Evolutionary conservation across 2,329 filamentous ascomycete genomes (phyloP).

Genomic region (Lasiodiplodia theobromae): DNA sequence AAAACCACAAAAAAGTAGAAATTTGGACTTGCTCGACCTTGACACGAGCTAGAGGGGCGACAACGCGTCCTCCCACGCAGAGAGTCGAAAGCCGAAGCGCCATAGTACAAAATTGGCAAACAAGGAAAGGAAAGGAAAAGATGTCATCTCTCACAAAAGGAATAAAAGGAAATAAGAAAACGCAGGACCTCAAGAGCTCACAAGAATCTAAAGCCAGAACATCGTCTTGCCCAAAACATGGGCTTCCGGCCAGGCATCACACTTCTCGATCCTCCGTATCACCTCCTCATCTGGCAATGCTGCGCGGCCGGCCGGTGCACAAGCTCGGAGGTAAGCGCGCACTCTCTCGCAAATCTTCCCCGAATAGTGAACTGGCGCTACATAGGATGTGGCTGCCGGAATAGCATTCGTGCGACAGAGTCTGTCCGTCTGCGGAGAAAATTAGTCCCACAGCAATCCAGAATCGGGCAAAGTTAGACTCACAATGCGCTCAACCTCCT

Average conservation of each 20-base stretch:
- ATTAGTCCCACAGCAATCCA: not conserved
- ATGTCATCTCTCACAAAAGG: not conserved
- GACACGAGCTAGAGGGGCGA: not conserved
- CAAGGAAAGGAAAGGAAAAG: not conserved
- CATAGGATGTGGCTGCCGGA: not conserved
- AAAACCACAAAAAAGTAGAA: not conserved
- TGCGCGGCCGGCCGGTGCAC: no score
- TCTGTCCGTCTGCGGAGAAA: not conserved
- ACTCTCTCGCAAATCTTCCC: slow-evolving; percentile 5
- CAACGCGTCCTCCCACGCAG: no score
- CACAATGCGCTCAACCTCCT: not conserved
- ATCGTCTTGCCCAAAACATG: slow-evolving; percentile 1
- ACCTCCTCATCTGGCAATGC: not conserved
- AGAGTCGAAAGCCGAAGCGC: no score
- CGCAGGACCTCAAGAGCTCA: not conserved
- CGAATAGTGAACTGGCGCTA: not conserved
- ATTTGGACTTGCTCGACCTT: not conserved
- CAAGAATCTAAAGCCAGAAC: not conserved
- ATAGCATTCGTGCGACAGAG: not conserved
- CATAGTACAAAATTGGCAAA: no score
- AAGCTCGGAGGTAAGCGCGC: not conserved
- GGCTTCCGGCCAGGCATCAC: not conserved
- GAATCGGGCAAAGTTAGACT: not conserved
- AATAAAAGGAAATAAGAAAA: not conserved
- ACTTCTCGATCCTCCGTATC: not conserved